phyloP scores from a whole-genome alignment of 495 filamentous ascomycete species.

The Geopyxis carbonaria region DNA sequence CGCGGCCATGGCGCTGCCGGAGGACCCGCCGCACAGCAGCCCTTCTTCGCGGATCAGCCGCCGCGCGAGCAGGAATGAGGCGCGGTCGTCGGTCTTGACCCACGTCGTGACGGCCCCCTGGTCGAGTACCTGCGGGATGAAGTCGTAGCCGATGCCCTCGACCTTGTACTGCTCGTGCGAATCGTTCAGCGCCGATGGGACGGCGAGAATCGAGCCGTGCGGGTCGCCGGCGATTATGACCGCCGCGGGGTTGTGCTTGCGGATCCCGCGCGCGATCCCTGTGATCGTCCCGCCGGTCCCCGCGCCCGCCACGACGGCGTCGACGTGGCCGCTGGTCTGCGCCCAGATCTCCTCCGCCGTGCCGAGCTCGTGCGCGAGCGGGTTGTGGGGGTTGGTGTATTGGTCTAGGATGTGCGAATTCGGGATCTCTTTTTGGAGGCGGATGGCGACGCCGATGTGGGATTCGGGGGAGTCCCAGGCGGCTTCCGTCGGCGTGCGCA shows the following conservation, averaged over 20 bases:
- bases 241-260: constrained; percentile 66
- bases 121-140: constrained; percentile 85
- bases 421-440: constrained; percentile 85
- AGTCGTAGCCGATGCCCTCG: constrained; percentile 97
- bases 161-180: constrained; percentile 82
- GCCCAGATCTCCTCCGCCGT: constrained; percentile 94
- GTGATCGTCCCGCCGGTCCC: constrained; percentile 94
- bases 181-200: constrained; percentile 61
- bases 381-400: constrained; percentile 84
- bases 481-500: constrained; percentile 89
- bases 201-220: constrained; percentile 67
- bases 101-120: constrained; percentile 70
- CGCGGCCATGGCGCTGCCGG: constrained; percentile 81
- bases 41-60: constrained; percentile 89
- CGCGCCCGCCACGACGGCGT: constrained; percentile 74
- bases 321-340: constrained; percentile 74
- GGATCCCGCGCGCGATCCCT: constrained; percentile 67
- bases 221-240: constrained; percentile 87
- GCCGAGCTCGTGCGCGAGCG: constrained; percentile 79
- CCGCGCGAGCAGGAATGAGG: constrained; percentile 76
- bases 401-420: constrained; percentile 95
- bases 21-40: constrained; percentile 83
- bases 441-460: constrained; percentile 84
- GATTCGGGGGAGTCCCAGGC: constrained; percentile 88
- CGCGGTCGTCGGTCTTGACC: constrained; percentile 93